Percentiles rank a stretch among this genome's conserved stretches.
Evolutionary conservation across 1,284 basidiomycete genomes (phyloP).

Genomic region (Sporisorium sorghi): DNA sequence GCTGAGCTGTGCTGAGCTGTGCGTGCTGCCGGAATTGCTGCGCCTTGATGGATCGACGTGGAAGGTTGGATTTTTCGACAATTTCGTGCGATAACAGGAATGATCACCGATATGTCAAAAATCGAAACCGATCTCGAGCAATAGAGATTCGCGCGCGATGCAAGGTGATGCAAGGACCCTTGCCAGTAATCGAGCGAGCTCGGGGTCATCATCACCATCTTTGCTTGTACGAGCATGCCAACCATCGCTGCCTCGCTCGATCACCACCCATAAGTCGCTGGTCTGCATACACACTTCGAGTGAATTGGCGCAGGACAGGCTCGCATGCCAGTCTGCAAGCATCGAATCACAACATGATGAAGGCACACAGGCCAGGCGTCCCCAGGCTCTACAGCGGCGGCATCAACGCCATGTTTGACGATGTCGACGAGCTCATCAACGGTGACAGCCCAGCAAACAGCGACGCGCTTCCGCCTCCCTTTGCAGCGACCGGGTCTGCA

Average conservation of each 20-base stretch:
- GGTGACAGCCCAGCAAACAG: slow-evolving; percentile 3
- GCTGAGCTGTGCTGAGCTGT: no score
- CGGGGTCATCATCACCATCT: no score
- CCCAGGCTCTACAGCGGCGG: slow-evolving; percentile 32
- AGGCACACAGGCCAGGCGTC: slow-evolving; percentile 24
- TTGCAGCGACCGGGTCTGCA: slow-evolving; percentile 11
- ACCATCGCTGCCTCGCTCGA: no score
- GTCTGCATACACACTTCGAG: not conserved
- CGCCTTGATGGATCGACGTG: slow-evolving; percentile 38
- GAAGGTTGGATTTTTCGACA: slow-evolving; percentile 17
- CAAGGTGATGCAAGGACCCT: slow-evolving; percentile 26
- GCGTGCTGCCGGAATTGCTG: not conserved
- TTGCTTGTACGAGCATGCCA: no score
- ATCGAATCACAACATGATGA: slow-evolving; percentile 14
- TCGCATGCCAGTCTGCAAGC: slow-evolving; percentile 2
- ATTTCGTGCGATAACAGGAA: slow-evolving; percentile 9
- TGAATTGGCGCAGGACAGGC: no score
- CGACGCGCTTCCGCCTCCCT: slow-evolving; percentile 21
- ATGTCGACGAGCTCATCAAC: slow-evolving; percentile 27
- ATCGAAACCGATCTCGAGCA: not conserved
- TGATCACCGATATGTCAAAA: slow-evolving; percentile 15
- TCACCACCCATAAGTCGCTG: not conserved
- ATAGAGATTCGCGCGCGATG: slow-evolving; percentile 7
- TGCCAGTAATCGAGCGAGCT: slow-evolving; percentile 7
- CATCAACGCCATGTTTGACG: slow-evolving; percentile 34